Evolutionary conservation across 768 basidiomycete species (phyloP).

Genomic region (Daedaleopsis nitida): DNA sequence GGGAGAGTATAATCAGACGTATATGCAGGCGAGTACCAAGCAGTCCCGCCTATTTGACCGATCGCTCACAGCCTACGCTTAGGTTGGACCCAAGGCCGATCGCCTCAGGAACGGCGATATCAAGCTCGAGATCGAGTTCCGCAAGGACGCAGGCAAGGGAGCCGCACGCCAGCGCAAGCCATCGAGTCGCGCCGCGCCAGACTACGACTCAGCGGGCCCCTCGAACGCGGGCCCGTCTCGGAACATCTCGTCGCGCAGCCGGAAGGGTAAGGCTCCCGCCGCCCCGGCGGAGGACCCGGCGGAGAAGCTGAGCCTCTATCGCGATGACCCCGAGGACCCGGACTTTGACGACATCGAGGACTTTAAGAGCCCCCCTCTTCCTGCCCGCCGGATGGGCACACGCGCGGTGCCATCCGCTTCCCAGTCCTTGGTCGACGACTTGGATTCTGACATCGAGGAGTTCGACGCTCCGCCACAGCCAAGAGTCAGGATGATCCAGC

Average conservation of each 20-base stretch:
- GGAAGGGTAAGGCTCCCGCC: neutral
- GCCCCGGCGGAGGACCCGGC: neutral
- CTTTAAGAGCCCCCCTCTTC: constrained; percentile 13
- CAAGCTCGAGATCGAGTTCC: constrained; percentile 9
- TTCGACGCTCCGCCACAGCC: neutral
- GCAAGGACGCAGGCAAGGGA: neutral
- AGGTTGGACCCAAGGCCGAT: neutral
- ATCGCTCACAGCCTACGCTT: neutral
- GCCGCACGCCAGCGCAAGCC: neutral
- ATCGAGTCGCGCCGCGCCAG: neutral
- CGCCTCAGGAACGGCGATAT: neutral
- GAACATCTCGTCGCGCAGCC: neutral
- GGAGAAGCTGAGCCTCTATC: constrained; percentile 7
- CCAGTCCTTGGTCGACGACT: constrained; percentile 14
- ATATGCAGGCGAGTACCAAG: constrained; percentile 8
- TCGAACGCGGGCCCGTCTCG: neutral
- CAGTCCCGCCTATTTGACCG: neutral
- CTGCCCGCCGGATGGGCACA: constrained; percentile 7
- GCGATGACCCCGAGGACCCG: constrained; percentile 12
- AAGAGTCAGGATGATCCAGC: constrained; percentile 2
- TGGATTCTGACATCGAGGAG: constrained; percentile 9
- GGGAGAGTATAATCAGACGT: constrained; percentile 1
- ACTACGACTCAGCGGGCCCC: neutral
- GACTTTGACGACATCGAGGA: constrained; percentile 21
- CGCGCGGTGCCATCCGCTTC: constrained; percentile 17